Percentiles rank a stretch among this genome's conserved stretches.
Conservation (phyloP, 805 yeast species). For the Priceomyces carsonii region DNA sequence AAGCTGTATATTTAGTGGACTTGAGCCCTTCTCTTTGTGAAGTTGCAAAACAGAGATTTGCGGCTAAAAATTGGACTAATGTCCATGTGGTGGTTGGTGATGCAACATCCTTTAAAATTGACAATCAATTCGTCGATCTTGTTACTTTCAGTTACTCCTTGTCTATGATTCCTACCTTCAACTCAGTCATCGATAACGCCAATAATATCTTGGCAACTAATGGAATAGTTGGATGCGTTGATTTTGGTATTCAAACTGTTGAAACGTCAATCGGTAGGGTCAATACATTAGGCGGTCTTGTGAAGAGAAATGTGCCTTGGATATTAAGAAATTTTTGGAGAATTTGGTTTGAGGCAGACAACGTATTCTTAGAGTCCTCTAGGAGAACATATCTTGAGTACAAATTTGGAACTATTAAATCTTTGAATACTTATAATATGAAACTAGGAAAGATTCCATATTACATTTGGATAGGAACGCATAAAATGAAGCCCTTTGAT, state of each 20-base stretch:
- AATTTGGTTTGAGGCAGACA: slow-evolving; percentile 83
- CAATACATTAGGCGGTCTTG: slow-evolving; percentile 74
- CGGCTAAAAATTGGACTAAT: slow-evolving; percentile 45
- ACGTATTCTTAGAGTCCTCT: slow-evolving; percentile 74
- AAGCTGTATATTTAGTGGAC: slow-evolving; percentile 71
- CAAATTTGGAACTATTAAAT: slow-evolving; percentile 77
- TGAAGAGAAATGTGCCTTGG: slow-evolving; percentile 76
- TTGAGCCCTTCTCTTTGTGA: slow-evolving; percentile 75
- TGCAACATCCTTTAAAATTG: slow-evolving; percentile 67
- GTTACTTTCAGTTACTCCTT: slow-evolving; percentile 79
- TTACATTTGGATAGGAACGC: slow-evolving; percentile 77
- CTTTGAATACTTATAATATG: slow-evolving; percentile 65
- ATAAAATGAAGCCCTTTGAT: slow-evolving; percentile 35
- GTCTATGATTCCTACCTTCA: slow-evolving; percentile 83
- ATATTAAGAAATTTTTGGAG: slow-evolving; percentile 79
- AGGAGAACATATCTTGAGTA: slow-evolving; percentile 84
- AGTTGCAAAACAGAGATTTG: slow-evolving; percentile 63
- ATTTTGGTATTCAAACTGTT: slow-evolving; percentile 74
- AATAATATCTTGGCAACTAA: slow-evolving; percentile 49
- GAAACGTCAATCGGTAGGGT: slow-evolving; percentile 67
- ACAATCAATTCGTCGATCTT: slow-evolving; percentile 56
- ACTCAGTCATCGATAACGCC: slow-evolving; percentile 75
- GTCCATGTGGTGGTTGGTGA: slow-evolving; percentile 73
- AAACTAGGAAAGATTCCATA: slow-evolving; percentile 75
- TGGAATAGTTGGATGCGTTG: slow-evolving; percentile 72